These are phyloP conservation scores for Colletotrichum echinochloae DNA, from an alignment of 2,329 filamentous ascomycete genomes.

Conservation along the genomic window DNA sequence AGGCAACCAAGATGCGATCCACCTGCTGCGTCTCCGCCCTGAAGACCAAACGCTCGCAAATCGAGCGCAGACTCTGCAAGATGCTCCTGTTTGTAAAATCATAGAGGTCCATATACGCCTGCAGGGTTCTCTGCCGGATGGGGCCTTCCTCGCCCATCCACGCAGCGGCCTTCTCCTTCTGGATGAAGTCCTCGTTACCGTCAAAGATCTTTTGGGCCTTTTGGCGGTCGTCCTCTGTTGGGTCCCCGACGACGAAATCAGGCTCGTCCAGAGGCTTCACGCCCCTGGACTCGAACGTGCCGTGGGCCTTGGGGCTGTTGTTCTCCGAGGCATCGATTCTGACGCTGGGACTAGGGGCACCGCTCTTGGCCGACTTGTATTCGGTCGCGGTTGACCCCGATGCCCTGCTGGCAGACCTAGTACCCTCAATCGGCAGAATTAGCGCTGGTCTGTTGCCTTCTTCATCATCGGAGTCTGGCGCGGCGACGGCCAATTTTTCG, in stretches of 20 bases:
- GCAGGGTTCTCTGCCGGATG: conserved; percentile 67
- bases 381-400: conserved; percentile 54
- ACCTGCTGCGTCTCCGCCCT: conserved; percentile 97
- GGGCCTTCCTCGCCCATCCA: conserved; percentile 86
- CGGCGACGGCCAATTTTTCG: conserved; percentile 44
- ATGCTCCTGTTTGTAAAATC: conserved; percentile 88
- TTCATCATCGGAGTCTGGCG: conserved; percentile 51
- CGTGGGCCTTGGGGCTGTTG: conserved; percentile 50
- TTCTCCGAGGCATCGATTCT: conserved; percentile 55
- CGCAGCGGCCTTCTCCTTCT: conserved; percentile 82
- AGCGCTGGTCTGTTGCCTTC: conserved; percentile 52
- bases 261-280: conserved; percentile 67
- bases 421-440: conserved; percentile 57
- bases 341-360: conserved; percentile 58
- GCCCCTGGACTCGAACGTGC: conserved; percentile 49
- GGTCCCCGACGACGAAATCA: conserved; percentile 67
- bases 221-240: conserved; percentile 76
- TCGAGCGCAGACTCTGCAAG: conserved; percentile 78
- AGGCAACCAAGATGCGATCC: conserved; percentile 90
- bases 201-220: conserved; percentile 87
- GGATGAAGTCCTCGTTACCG: conserved; percentile 84
- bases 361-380: conserved; percentile 54
- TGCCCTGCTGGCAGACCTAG: conserved; percentile 49
- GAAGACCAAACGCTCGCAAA: conserved; percentile 85
- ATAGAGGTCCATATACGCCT: conserved; percentile 92